Evolutionary conservation across 257 asterid genomes (phyloP).

Genomic region (Fraxinus pennsylvanica): DNA sequence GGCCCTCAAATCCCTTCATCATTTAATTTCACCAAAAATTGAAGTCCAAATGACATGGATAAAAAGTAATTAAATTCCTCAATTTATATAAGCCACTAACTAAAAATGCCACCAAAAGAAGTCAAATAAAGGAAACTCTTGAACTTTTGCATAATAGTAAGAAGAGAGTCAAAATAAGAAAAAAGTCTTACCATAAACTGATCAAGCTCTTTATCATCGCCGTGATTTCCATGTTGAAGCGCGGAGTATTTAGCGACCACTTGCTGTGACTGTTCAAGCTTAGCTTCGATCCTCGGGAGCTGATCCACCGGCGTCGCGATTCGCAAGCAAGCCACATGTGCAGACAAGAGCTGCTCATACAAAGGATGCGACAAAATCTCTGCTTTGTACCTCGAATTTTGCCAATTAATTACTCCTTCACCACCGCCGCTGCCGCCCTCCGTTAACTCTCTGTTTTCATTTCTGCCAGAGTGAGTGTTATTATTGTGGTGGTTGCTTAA

Average conservation of each 20-base stretch:
- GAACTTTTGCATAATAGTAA: not conserved
- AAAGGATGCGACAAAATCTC: constrained; percentile 62
- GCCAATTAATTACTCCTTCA: constrained; percentile 58
- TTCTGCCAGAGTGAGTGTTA: not conserved
- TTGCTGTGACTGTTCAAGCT: constrained; percentile 65
- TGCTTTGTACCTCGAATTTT: constrained; percentile 52
- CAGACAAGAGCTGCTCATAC: constrained; percentile 70
- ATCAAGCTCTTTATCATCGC: constrained; percentile 58
- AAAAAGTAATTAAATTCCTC: not conserved
- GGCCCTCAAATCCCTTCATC: not conserved
- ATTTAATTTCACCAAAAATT: no score
- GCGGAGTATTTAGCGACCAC: constrained; percentile 55
- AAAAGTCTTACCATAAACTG: constrained; percentile 57
- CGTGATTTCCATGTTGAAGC: constrained; percentile 50
- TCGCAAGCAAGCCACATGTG: constrained; percentile 66
- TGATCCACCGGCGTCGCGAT: constrained; percentile 86
- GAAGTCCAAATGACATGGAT: not conserved
- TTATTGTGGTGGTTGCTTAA: constrained; percentile 24
- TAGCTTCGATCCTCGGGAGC: constrained; percentile 74
- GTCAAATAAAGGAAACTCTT: not conserved
- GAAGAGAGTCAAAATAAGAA: not conserved
- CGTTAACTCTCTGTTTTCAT: constrained; percentile 26
- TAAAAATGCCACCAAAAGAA: not conserved
- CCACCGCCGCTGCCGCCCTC: constrained; percentile 33
- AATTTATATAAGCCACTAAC: not conserved